phyloP scores from a whole-genome alignment of 2,329 filamentous ascomycete species.

The Cladophialophora immunda region DNA sequence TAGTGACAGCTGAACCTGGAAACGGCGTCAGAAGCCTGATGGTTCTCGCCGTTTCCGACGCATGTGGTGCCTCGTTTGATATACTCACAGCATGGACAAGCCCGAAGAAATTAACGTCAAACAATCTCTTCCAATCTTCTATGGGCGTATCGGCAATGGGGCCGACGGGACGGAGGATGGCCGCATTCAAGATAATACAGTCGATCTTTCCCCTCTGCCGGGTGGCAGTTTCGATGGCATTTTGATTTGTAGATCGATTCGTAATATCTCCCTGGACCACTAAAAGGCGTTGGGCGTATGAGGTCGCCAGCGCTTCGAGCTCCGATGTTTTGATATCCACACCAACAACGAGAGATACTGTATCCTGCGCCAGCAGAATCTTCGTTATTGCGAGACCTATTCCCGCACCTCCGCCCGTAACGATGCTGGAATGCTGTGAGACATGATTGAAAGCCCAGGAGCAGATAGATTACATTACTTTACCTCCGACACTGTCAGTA shows the following conservation, averaged over 20 bases:
- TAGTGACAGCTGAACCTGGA: constrained; percentile 11
- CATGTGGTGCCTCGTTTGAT: no score
- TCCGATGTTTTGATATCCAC: constrained; percentile 3
- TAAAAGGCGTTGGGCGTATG: neutral
- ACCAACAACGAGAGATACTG: constrained; percentile 9
- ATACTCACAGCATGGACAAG: constrained; percentile 1
- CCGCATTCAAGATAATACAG: constrained; percentile 26
- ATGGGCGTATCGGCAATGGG: neutral
- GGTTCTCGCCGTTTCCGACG: no score
- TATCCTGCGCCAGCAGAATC: neutral
- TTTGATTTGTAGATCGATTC: neutral
- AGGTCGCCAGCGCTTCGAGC: constrained; percentile 1
- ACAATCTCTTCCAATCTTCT: constrained; percentile 21
- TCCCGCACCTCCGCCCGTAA: constrained; percentile 19
- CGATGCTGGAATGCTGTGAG: constrained; percentile 7
- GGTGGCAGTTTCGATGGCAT: constrained; percentile 15
- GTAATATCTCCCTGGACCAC: constrained; percentile 21
- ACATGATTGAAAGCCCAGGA: neutral
- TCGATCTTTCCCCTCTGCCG: constrained; percentile 4
- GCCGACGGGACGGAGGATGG: constrained; percentile 18
- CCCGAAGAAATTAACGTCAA: constrained; percentile 23
- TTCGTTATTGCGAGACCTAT: constrained; percentile 16
- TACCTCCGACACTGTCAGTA: neutral
- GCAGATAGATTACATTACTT: neutral
- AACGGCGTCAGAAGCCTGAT: constrained; percentile 9